A percentile compares a stretch with the other conserved stretches of the same genome.
These are phyloP conservation scores for Hericium coralloides DNA, from an alignment of 768 basidiomycete genomes.

Conservation along the genomic window DNA sequence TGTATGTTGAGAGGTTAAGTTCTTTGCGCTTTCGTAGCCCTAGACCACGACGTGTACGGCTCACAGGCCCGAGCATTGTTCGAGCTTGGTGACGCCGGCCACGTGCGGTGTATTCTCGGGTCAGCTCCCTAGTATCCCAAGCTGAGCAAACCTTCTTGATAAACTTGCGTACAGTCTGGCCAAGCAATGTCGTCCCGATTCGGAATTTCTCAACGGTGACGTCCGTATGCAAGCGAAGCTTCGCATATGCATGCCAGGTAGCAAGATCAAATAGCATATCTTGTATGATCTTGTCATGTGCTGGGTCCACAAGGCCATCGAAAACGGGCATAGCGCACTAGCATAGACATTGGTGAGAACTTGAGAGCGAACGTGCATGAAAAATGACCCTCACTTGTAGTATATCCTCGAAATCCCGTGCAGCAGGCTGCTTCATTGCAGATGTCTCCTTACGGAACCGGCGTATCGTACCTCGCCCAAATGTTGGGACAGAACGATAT, in stretches of 20 bases:
- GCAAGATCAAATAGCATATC: slow-evolving; percentile 19
- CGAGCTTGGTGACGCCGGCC: slow-evolving; percentile 6
- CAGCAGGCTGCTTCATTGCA: slow-evolving; percentile 20
- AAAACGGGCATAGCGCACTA: slow-evolving; percentile 19
- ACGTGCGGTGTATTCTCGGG: slow-evolving; percentile 18
- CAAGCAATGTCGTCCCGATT: slow-evolving; percentile 11
- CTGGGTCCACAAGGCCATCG: slow-evolving; percentile 18
- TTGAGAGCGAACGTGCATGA: not conserved
- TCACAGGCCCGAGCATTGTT: not conserved
- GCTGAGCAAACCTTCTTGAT: slow-evolving; percentile 23
- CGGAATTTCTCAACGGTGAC: slow-evolving; percentile 18
- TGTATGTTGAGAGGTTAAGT: not conserved
- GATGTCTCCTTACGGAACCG: slow-evolving; percentile 16
- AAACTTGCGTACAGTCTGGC: slow-evolving; percentile 28
- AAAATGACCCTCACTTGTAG: slow-evolving; percentile 12
- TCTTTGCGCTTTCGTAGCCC: slow-evolving; percentile 11
- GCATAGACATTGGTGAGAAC: not conserved
- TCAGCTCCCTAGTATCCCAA: too few relatives aligned
- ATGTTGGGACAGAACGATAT: slow-evolving; percentile 13
- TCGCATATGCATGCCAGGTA: slow-evolving; percentile 31
- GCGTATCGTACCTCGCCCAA: slow-evolving; percentile 17
- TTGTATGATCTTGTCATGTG: slow-evolving; percentile 27
- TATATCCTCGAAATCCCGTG: slow-evolving; percentile 21
- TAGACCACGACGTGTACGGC: too few relatives aligned
- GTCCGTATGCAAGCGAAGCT: slow-evolving; percentile 31